These are phyloP conservation scores for Rhynchospora tenuis DNA, from an alignment of 176 grass and related monocot species.

Conservation along the genomic window DNA sequence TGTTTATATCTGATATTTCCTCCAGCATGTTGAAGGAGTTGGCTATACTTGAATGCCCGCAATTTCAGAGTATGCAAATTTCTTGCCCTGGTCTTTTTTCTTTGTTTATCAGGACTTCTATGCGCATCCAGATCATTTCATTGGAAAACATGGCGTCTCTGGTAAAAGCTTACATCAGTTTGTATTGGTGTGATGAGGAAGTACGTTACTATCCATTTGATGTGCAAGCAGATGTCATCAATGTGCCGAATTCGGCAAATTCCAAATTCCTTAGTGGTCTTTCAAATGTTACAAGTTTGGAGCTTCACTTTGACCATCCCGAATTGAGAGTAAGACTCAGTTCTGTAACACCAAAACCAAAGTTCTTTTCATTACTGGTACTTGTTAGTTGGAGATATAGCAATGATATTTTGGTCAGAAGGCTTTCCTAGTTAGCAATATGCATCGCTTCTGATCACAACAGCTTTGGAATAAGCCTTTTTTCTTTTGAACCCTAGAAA, in stretches of 20 bases:
- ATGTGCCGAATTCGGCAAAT: too few relatives aligned
- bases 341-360: not conserved
- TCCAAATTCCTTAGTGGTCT: not conserved
- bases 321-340: not conserved
- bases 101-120: not conserved
- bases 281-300: not conserved
- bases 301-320: not conserved
- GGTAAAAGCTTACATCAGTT: not conserved
- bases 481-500: too few relatives aligned
- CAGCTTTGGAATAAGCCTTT: too few relatives aligned
- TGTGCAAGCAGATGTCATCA: too few relatives aligned
- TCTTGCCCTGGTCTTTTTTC: not conserved
- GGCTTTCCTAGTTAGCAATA: too few relatives aligned
- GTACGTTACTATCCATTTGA: too few relatives aligned
- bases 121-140: not conserved
- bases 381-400: too few relatives aligned
- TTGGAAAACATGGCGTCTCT: not conserved
- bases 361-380: too few relatives aligned
- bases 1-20: not conserved
- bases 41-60: not conserved
- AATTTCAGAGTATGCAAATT: not conserved
- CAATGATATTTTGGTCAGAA: too few relatives aligned
- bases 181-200: not conserved
- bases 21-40: not conserved
- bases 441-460: too few relatives aligned